These are phyloP conservation scores for Backusella westeae DNA, from an alignment of 192 early-diverging fungal species.

Conservation along the genomic window DNA sequence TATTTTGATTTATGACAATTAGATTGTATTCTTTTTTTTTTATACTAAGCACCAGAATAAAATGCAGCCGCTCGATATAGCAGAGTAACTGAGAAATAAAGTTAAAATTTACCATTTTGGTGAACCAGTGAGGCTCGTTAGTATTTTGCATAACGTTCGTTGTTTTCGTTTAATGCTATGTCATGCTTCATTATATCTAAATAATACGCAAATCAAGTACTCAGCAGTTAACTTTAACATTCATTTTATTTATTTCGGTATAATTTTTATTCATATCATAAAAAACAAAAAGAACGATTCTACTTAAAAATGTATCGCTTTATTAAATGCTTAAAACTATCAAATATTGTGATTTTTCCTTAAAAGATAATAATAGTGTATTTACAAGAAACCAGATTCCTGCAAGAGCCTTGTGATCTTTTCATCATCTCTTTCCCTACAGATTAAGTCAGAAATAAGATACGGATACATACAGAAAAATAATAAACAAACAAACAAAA, in stretches of 20 bases:
- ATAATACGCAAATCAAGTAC: background rate
- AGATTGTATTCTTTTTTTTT: background rate
- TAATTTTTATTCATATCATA: background rate
- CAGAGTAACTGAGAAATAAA: background rate
- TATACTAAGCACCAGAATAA: background rate
- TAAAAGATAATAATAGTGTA: slow-evolving; percentile 2
- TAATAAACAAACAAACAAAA: background rate
- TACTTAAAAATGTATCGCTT: background rate
- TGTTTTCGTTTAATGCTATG: background rate
- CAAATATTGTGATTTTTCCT: slow-evolving; percentile 1
- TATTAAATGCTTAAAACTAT: slow-evolving; percentile 7
- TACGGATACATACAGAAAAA: background rate
- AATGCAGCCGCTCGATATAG: background rate
- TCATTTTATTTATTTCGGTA: background rate
- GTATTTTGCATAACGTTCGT: background rate
- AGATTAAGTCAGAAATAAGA: background rate
- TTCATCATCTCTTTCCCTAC: slow-evolving; percentile 78
- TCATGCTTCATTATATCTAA: background rate
- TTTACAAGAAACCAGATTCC: slow-evolving; percentile 78
- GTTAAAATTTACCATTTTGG: background rate
- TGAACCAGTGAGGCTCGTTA: background rate
- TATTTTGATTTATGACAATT: background rate
- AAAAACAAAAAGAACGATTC: background rate
- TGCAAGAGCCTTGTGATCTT: slow-evolving; percentile 72
- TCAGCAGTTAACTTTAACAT: background rate